Base-by-base conservation (phyloP, 2,329 filamentous ascomycete genomes). In the Talaromyces sp. region DNA sequence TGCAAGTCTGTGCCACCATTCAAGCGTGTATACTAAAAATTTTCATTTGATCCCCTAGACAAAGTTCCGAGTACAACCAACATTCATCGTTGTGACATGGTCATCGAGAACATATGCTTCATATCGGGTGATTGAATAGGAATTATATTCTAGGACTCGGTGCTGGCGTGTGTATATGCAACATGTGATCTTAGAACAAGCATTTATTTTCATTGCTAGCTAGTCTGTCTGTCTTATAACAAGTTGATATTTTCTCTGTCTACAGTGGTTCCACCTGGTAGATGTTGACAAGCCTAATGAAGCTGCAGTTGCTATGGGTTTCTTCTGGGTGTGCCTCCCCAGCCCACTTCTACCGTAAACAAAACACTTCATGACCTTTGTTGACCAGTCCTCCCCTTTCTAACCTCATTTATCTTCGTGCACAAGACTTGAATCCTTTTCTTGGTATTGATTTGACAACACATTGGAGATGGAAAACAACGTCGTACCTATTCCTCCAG, bases 1-100 rank as follows among this genome's bases (percentile, higher is more conserved):
- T 98, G 95, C 88, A 92, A 95, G 85, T 82, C 91, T 67, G 92
- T 99, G 64, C 93, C 94, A 70, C 95, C 95, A 53, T 97, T 98
- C 86, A 96, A 97, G 87, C 78, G 81, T 75, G 78, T 75, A 59
- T 83, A 83, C 73, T 83, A 81, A 72, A 62, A 59, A 56, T 23
- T 59, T 56, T 42, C 42, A 31, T 62, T 44, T 36, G 51, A 14
- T 18, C 16, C 56, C 16, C 59, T 31, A 52, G 53, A 27, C 52
- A 31, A 52, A 50, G 50, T 52, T 18, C 51, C 52, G 55, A 34
- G 55, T 55, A 23, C 18, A 56, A 42, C 14, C 55, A 52, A 16
- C 52, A 31, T 36, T 33, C 33, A 27, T 56, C n/a, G 33, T 61
- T 47, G 30, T 31, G 12, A 6, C 40, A 61, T 36, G 36, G 23